Evolutionary conservation across 1,139 yeast species (phyloP).

Genomic region (Suhomyces choctaworum): DNA sequence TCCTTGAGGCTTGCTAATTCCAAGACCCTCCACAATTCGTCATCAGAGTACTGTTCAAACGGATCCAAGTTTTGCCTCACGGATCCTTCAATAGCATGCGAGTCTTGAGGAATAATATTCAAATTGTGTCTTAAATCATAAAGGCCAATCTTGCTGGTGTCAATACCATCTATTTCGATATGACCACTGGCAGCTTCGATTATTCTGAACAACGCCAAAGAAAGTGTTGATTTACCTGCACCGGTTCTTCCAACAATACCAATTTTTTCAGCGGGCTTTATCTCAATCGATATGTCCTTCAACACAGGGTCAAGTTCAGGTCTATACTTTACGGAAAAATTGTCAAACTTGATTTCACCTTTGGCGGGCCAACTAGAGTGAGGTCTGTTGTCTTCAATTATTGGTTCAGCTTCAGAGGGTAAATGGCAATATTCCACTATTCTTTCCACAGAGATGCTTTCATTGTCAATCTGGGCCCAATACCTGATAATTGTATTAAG

Average conservation of each 20-base stretch:
- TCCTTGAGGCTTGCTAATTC: constrained; percentile 31
- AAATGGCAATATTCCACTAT: constrained; percentile 28
- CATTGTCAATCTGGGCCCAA: constrained; percentile 31
- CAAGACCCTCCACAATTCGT: constrained; percentile 29
- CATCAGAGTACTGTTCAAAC: constrained; percentile 25
- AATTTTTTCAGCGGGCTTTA: constrained; percentile 28
- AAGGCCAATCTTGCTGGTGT: constrained; percentile 28
- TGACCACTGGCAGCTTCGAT: constrained; percentile 30
- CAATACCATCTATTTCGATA: constrained; percentile 28
- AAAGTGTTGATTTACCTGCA: constrained; percentile 34
- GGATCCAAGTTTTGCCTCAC: constrained; percentile 35
- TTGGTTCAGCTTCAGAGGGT: constrained; percentile 27
- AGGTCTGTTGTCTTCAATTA: constrained; percentile 26
- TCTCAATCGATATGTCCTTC: constrained; percentile 23
- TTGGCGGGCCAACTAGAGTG: constrained; percentile 25
- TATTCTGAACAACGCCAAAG: constrained; percentile 32
- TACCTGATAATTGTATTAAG: constrained; percentile 27
- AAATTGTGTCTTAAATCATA: constrained; percentile 30
- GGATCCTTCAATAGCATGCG: constrained; percentile 31
- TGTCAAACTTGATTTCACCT: constrained; percentile 25
- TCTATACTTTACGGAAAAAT: constrained; percentile 30
- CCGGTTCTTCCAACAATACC: constrained; percentile 38
- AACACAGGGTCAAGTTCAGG: constrained; percentile 30
- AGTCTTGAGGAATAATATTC: constrained; percentile 35
- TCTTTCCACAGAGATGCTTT: constrained; percentile 30